These are phyloP conservation scores for Alternaria arbusti DNA, from an alignment of 2,329 filamentous ascomycete genomes.

Conservation along the genomic window DNA sequence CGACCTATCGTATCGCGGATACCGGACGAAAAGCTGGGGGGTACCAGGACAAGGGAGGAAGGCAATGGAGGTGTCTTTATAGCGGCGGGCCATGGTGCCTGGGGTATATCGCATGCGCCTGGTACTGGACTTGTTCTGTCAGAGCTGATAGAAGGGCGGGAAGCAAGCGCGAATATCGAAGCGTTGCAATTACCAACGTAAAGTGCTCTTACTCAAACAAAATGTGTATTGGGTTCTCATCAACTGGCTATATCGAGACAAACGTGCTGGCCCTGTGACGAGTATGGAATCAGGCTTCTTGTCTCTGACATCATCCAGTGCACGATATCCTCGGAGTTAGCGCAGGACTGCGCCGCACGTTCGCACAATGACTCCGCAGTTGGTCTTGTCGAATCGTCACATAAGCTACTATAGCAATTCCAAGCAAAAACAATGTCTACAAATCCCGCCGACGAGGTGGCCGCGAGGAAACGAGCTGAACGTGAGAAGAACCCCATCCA, in stretches of 20 bases:
- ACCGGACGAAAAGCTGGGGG: constrained; percentile 63
- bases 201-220: neutral
- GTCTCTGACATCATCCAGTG: neutral
- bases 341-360: neutral
- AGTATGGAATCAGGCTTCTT: neutral
- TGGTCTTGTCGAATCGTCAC: neutral
- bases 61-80: constrained; percentile 70
- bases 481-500: neutral
- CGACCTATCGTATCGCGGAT: constrained; percentile 68
- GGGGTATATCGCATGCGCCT: constrained; percentile 65
- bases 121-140: constrained; percentile 75
- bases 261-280: neutral
- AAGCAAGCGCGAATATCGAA: constrained; percentile 66
- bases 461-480: neutral
- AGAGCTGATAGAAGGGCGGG: constrained; percentile 69
- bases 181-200: constrained; percentile 50
- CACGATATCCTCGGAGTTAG: neutral
- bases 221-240: neutral
- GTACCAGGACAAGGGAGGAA: constrained; percentile 51
- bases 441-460: neutral
- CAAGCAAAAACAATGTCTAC: neutral
- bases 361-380: neutral
- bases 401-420: neutral
- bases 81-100: constrained; percentile 76
- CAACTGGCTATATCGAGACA: neutral